phyloP scores from a whole-genome alignment of 1,139 yeast genomes.

The Sugiyamaella pinicola region DNA sequence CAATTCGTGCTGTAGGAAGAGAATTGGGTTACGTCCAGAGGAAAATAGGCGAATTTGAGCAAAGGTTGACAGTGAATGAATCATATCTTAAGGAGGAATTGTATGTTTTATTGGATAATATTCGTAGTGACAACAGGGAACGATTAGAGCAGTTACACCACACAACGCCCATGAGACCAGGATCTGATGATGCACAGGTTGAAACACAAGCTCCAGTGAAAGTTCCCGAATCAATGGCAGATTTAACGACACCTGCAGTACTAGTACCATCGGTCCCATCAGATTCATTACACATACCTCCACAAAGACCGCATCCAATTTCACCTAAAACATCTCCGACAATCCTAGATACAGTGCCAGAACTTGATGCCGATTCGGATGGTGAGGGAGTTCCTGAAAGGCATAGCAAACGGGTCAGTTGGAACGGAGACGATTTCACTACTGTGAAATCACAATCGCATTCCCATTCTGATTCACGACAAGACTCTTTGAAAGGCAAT shows the following conservation, averaged over 20 bases:
- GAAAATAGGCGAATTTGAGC: slow-evolving; percentile 8
- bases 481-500: not conserved
- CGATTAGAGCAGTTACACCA: not conserved
- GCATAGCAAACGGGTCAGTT: not conserved
- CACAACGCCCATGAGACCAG: not conserved
- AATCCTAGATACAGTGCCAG: not conserved
- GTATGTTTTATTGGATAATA: slow-evolving; percentile 1
- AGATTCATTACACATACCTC: not conserved
- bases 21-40: slow-evolving; percentile 5
- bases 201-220: not conserved
- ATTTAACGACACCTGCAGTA: not conserved
- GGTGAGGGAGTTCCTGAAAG: not conserved
- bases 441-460: not conserved
- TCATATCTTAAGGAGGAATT: slow-evolving; percentile 2
- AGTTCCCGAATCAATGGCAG: not conserved
- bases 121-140: not conserved
- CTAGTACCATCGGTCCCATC: not conserved
- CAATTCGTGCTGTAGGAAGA: slow-evolving; percentile 1
- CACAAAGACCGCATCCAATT: not conserved
- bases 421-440: not conserved
- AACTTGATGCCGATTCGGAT: not conserved
- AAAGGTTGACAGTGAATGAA: slow-evolving; percentile 2
- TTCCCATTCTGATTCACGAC: not conserved
- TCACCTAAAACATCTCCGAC: not conserved
- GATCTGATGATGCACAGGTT: not conserved